A percentile compares a stretch with the other conserved stretches of the same genome.
Conservation (phyloP, 2,329 filamentous ascomycete species). For the Sporothrix dimorphospora region DNA sequence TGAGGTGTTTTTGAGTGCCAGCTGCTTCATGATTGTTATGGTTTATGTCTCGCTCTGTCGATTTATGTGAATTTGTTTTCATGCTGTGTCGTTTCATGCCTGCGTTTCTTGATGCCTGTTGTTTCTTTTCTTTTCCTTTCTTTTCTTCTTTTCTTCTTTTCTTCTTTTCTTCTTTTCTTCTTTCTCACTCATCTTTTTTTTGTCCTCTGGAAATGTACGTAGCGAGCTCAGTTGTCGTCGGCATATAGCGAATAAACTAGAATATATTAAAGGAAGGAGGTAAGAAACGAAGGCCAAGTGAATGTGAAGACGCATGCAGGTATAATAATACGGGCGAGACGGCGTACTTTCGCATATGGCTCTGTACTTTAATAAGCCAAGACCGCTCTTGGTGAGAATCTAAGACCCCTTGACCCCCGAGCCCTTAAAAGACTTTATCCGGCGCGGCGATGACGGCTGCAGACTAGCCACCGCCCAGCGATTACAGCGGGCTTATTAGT, state of each 20-base stretch:
- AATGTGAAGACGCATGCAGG: background rate
- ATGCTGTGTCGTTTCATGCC: background rate
- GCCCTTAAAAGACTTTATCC: background rate
- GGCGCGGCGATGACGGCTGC: slow-evolving; percentile 1
- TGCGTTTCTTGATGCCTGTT: background rate
- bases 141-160: background rate
- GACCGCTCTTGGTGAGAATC: background rate
- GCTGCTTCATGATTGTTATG: background rate
- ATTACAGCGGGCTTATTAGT: slow-evolving; percentile 4
- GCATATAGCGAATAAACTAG: background rate
- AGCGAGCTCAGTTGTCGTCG: background rate
- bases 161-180: background rate
- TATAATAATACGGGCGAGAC: background rate
- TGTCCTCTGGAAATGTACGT: background rate
- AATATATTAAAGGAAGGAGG: background rate
- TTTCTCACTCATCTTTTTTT: background rate
- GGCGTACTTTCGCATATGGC: background rate
- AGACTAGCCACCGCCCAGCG: background rate
- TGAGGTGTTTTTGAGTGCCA: background rate
- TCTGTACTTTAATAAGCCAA: slow-evolving; percentile 10
- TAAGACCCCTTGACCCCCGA: background rate
- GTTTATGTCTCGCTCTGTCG: background rate
- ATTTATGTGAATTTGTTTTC: too few relatives aligned
- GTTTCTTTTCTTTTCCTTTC: background rate
- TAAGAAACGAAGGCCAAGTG: too few relatives aligned